These are phyloP conservation scores for Monilinia fructicola DNA, from an alignment of 2,329 filamentous ascomycete species.

Conservation along the genomic window DNA sequence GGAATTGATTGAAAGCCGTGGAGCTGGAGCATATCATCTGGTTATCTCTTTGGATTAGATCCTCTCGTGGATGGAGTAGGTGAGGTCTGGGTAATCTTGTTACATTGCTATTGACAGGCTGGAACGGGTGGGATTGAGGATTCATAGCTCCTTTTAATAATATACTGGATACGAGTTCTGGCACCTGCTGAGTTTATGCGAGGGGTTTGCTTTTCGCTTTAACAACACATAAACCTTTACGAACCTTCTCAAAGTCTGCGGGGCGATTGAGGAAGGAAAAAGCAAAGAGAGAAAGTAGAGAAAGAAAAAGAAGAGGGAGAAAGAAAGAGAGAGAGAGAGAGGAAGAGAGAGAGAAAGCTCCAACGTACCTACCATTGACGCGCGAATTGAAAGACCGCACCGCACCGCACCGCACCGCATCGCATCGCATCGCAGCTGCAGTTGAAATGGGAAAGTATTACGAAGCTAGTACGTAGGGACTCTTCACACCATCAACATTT, in stretches of 20 bases:
- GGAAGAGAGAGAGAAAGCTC: not conserved
- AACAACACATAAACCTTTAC: not conserved
- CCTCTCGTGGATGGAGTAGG: too few species aligned
- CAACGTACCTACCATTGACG: not conserved
- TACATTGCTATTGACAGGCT: not conserved
- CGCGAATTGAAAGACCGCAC: not conserved
- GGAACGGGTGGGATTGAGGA: not conserved
- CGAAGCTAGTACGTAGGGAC: constrained; percentile 17
- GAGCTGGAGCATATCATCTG: not conserved
- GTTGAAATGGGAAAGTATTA: constrained; percentile 23
- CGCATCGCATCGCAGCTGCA: not conserved
- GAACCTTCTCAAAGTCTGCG: not conserved
- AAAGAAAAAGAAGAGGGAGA: not conserved
- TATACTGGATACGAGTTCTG: not conserved
- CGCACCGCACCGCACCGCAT: not conserved
- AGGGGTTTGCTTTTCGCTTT: not conserved
- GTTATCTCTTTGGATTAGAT: not conserved
- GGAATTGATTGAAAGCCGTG: not conserved
- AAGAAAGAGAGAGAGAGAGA: not conserved
- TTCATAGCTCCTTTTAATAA: constrained; percentile 1
- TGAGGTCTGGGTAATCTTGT: too few species aligned
- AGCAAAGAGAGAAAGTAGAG: not conserved
- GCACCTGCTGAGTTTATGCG: not conserved
- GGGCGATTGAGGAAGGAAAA: not conserved
- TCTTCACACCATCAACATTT: not conserved